Percentiles rank a stretch among this genome's conserved stretches.
Evolutionary conservation across 2,329 filamentous ascomycete genomes (phyloP).

Genomic region (Akanthomyces uredinophilus): DNA sequence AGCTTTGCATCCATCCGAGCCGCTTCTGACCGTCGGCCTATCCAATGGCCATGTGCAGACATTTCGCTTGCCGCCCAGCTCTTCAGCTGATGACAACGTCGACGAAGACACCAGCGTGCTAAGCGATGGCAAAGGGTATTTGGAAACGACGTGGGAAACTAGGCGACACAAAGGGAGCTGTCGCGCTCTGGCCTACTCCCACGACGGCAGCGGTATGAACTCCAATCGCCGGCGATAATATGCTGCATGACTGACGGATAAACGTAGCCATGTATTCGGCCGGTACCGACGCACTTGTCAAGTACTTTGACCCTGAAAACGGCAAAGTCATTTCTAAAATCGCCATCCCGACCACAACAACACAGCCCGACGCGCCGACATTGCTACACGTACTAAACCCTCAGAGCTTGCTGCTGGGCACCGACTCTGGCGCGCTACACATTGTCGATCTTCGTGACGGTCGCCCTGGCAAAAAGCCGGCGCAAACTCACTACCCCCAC

Average conservation of each 20-base stretch:
- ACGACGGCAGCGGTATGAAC: constrained; percentile 67
- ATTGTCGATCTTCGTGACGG: constrained; percentile 74
- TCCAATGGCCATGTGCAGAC: constrained; percentile 81
- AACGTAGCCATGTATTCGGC: constrained; percentile 56
- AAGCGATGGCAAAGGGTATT: constrained; percentile 63
- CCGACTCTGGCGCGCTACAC: constrained; percentile 85
- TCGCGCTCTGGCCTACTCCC: constrained; percentile 69
- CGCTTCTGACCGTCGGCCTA: constrained; percentile 80
- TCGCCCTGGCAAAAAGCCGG: constrained; percentile 56
- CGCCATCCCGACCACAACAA: constrained; percentile 57
- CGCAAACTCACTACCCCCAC: constrained; percentile 80
- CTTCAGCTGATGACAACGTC: constrained; percentile 45
- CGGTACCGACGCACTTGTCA: constrained; percentile 55
- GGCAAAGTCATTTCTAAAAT: constrained; percentile 77
- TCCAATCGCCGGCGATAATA: background rate
- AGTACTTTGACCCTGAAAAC: constrained; percentile 52
- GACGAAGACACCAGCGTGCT: constrained; percentile 45
- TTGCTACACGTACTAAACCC: constrained; percentile 80
- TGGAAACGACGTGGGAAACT: constrained; percentile 83
- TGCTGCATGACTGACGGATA: constrained; percentile 9
- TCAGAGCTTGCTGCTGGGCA: constrained; percentile 81
- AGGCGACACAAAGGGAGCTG: constrained; percentile 92
- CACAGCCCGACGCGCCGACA: constrained; percentile 65
- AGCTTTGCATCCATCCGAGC: constrained; percentile 76
- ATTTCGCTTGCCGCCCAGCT: constrained; percentile 62